A percentile compares a stretch with the other conserved stretches of the same genome.
These are phyloP conservation scores for Triticum urartu DNA, from an alignment of 176 grass and related monocot genomes.

Conservation along the genomic window DNA sequence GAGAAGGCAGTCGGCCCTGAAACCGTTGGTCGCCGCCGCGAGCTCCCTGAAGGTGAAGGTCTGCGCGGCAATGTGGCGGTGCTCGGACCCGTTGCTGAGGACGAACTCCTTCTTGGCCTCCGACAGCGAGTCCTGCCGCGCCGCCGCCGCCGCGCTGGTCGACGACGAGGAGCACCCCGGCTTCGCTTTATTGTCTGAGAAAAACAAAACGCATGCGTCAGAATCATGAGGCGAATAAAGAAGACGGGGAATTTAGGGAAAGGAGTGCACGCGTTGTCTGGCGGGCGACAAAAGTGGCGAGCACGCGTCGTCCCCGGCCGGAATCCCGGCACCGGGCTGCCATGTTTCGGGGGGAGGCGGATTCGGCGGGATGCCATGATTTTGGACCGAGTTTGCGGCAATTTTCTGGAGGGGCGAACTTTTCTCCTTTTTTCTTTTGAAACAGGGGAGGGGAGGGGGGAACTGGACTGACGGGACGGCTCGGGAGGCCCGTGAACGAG, in stretches of 20 bases:
- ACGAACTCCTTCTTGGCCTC: slow-evolving; percentile 29
- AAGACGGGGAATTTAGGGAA: neutral
- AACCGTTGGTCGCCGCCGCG: slow-evolving; percentile 56
- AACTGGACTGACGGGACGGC: neutral
- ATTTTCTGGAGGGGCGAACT: neutral
- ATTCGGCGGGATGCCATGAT: neutral
- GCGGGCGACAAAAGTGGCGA: neutral
- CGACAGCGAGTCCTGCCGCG: slow-evolving; percentile 41
- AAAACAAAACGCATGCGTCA: neutral
- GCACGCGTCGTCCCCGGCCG: neutral
- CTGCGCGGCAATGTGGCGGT: slow-evolving; percentile 58
- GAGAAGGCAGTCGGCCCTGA: slow-evolving; percentile 67
- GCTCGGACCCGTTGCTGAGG: slow-evolving; percentile 28
- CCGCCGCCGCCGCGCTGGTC: neutral
- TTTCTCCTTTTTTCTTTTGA: no score
- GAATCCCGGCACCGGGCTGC: neutral
- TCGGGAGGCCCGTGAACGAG: neutral
- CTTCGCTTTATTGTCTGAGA: slow-evolving; percentile 33
- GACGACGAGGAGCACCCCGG: neutral
- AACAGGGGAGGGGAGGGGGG: neutral
- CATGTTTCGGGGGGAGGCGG: neutral
- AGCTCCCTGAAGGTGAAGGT: slow-evolving; percentile 74
- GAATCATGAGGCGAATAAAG: neutral
- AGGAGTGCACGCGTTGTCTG: neutral
- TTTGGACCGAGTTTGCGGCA: neutral